Conservation (phyloP, 2,329 filamentous ascomycete species). For the Colletotrichum tanaceti region DNA sequence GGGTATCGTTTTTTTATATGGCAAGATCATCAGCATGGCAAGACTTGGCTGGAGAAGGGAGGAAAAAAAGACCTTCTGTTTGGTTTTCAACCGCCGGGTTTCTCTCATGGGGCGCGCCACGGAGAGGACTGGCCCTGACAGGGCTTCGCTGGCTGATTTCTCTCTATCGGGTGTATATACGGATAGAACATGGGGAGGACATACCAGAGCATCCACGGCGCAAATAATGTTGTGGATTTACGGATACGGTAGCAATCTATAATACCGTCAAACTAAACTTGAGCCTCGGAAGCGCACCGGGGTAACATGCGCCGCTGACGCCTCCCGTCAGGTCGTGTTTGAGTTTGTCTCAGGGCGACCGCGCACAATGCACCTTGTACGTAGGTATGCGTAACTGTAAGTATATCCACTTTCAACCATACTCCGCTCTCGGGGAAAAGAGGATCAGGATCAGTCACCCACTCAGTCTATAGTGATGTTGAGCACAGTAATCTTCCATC, state of each 20-base stretch:
- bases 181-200: constrained; percentile 2
- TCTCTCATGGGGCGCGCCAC: too few species aligned
- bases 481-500: not conserved
- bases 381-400: too few species aligned
- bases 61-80: too few species aligned
- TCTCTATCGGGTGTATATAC: not conserved
- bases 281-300: too few species aligned
- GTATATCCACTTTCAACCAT: not conserved
- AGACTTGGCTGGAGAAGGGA: not conserved
- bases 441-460: too few species aligned
- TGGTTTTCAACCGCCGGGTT: not conserved
- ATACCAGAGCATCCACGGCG: constrained; percentile 6
- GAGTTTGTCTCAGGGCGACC: not conserved
- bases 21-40: not conserved
- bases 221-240: constrained; percentile 2
- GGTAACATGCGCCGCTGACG: not conserved
- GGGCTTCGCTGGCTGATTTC: not conserved
- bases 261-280: not conserved
- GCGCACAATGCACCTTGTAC: not conserved
- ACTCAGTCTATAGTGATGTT: not conserved
- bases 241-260: too few species aligned
- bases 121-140: too few species aligned
- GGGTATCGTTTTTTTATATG: too few species aligned
- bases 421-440: too few species aligned
- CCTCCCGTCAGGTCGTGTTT: too few species aligned